A percentile compares a stretch with the other conserved stretches of the same genome.
These are phyloP conservation scores for Beauveria pseudobassiana DNA, from an alignment of 2,329 filamentous ascomycete genomes.

Conservation along the genomic window DNA sequence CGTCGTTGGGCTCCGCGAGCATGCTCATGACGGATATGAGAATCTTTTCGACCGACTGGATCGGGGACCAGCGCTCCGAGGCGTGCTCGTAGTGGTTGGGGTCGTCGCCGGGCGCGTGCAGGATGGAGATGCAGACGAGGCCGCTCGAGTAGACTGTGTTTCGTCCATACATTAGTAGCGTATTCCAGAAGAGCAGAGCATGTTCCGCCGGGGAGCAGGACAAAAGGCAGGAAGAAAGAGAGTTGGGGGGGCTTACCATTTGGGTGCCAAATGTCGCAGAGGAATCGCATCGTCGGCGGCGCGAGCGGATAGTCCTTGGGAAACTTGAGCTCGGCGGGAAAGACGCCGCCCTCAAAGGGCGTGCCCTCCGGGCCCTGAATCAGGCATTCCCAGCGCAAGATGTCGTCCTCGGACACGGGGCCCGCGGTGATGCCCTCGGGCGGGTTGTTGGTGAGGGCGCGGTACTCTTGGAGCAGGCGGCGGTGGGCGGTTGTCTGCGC, in stretches of 20 bases:
- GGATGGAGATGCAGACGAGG: slow-evolving; percentile 95
- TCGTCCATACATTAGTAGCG: no score
- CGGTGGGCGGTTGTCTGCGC: slow-evolving; percentile 58
- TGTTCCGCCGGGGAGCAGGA: not conserved
- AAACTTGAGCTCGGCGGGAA: slow-evolving; percentile 90
- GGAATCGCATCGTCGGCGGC: slow-evolving; percentile 92
- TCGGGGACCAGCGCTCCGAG: slow-evolving; percentile 90
- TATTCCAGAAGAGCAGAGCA: no score
- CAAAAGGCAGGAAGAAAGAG: not conserved
- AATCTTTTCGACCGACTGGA: slow-evolving; percentile 97
- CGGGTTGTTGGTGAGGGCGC: slow-evolving; percentile 83
- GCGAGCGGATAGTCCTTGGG: slow-evolving; percentile 95
- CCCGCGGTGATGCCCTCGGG: slow-evolving; percentile 97
- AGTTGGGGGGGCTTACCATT: slow-evolving; percentile 55
- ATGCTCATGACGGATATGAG: slow-evolving; percentile 96
- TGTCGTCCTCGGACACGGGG: slow-evolving; percentile 86
- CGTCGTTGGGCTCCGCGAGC: slow-evolving; percentile 94
- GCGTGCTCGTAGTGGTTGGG: slow-evolving; percentile 98
- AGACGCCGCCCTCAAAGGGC: slow-evolving; percentile 91
- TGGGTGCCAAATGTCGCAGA: slow-evolving; percentile 91
- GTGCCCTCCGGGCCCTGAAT: slow-evolving; percentile 95
- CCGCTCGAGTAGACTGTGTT: slow-evolving; percentile 77
- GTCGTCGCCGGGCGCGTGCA: slow-evolving; percentile 92
- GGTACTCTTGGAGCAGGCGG: slow-evolving; percentile 94
- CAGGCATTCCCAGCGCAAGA: slow-evolving; percentile 92